phyloP scores from a whole-genome alignment of 2,329 filamentous ascomycete species.

The Colletotrichum agaves region DNA sequence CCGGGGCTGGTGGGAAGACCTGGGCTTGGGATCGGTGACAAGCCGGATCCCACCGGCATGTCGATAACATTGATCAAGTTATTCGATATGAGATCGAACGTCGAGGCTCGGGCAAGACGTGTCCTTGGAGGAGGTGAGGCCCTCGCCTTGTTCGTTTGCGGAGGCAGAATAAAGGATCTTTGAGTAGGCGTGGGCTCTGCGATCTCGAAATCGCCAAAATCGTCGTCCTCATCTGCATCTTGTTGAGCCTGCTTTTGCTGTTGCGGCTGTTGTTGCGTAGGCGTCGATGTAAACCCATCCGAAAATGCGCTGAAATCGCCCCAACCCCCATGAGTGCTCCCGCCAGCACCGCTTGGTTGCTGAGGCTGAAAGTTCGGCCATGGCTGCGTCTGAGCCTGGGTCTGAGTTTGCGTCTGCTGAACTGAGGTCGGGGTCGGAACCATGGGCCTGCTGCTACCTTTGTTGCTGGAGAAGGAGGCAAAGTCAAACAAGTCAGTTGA shows the following conservation, averaged over 20 bases:
- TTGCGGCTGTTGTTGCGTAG: conserved; percentile 36
- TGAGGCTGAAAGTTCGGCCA: conserved; percentile 47
- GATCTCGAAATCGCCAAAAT: conserved; percentile 76
- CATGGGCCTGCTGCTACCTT: conserved; percentile 10
- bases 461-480: conserved; percentile 39
- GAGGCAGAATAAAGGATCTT: conserved; percentile 32
- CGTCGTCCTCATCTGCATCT: conserved; percentile 68
- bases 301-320: conserved; percentile 38
- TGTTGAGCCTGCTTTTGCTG: conserved; percentile 13
- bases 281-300: conserved; percentile 31
- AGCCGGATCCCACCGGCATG: conserved; percentile 13
- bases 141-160: conserved; percentile 22
- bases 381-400: conserved; percentile 41
- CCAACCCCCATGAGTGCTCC: conserved; percentile 37
- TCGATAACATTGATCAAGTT: conserved; percentile 56
- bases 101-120: conserved; percentile 58
- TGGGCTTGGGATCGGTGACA: conserved; percentile 32
- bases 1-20: conserved; percentile 18
- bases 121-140: conserved; percentile 40
- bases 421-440: conserved; percentile 14
- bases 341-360: conserved; percentile 35
- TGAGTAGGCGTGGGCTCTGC: conserved; percentile 51
- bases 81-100: conserved; percentile 65
- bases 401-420: conserved; percentile 33
- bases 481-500: conserved; percentile 45